These are phyloP conservation scores for Elsinoe perseae DNA, from an alignment of 2,329 filamentous ascomycete species.

Conservation along the genomic window DNA sequence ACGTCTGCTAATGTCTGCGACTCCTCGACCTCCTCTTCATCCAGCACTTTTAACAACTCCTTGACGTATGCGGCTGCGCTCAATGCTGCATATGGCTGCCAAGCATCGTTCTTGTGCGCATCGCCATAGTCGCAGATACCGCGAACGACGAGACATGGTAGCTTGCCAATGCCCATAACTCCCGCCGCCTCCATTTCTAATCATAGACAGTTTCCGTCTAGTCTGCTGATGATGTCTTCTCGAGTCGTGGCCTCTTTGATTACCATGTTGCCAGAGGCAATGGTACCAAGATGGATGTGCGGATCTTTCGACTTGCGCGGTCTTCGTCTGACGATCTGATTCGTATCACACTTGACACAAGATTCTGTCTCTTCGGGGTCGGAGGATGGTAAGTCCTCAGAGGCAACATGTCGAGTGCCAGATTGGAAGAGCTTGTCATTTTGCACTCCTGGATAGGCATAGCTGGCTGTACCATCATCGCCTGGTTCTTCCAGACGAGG, in stretches of 20 bases:
- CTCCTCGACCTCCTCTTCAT: no score
- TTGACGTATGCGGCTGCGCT: slow-evolving; percentile 21
- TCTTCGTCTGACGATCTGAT: neutral
- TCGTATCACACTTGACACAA: neutral
- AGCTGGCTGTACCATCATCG: no score
- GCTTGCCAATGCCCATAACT: slow-evolving; percentile 20
- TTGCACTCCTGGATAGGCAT: no score
- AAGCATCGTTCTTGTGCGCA: slow-evolving; percentile 22
- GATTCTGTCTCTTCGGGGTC: neutral
- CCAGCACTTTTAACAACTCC: neutral
- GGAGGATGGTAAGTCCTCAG: no score
- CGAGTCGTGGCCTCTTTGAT: slow-evolving; percentile 27
- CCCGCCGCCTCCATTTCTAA: slow-evolving; percentile 25
- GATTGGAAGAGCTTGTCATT: no score
- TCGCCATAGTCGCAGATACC: slow-evolving; percentile 24
- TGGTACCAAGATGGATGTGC: slow-evolving; percentile 31
- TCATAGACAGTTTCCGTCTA: slow-evolving; percentile 16
- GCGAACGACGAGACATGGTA: slow-evolving; percentile 23
- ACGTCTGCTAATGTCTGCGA: no score
- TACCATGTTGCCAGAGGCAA: slow-evolving; percentile 33
- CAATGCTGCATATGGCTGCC: slow-evolving; percentile 22
- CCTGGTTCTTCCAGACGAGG: no score
- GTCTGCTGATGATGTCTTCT: slow-evolving; percentile 23
- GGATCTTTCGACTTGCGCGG: neutral
- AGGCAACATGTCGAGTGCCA: no score